A percentile compares a stretch with the other conserved stretches of the same genome.
Evolutionary conservation across 345 rosid species (phyloP).

Genomic region (Camelina laxa): DNA sequence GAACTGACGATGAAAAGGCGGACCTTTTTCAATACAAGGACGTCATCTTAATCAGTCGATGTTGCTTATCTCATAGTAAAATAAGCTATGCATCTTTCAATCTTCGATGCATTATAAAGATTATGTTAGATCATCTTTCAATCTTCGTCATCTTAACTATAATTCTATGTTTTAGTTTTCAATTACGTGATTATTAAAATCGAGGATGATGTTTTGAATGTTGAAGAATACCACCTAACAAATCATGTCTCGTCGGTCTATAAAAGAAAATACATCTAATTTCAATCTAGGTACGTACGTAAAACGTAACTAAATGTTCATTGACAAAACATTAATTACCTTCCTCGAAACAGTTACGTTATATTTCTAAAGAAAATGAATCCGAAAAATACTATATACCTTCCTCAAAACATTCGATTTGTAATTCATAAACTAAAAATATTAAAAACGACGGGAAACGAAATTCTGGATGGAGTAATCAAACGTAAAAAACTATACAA

Average conservation of each 20-base stretch:
- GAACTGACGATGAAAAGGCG: neutral
- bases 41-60: neutral
- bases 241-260: too few relatives aligned
- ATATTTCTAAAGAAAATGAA: neutral
- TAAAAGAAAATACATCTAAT: too few relatives aligned
- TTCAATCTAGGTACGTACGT: too few relatives aligned
- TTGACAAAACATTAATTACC: neutral
- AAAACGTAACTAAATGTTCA: too few relatives aligned
- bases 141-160: too few relatives aligned
- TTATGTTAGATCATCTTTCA: too few relatives aligned
- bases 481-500: neutral
- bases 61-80: neutral
- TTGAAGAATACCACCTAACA: too few relatives aligned
- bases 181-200: too few relatives aligned
- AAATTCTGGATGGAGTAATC: neutral
- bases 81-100: neutral
- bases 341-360: neutral
- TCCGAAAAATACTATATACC: neutral
- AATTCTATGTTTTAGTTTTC: too few relatives aligned
- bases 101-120: neutral
- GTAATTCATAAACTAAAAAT: neutral
- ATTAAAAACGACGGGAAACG: neutral
- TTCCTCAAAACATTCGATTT: neutral
- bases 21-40: neutral
- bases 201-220: too few relatives aligned